Evolutionary conservation across 1,139 yeast genomes (phyloP).

Genomic region (Pichiaceae sp.): DNA sequence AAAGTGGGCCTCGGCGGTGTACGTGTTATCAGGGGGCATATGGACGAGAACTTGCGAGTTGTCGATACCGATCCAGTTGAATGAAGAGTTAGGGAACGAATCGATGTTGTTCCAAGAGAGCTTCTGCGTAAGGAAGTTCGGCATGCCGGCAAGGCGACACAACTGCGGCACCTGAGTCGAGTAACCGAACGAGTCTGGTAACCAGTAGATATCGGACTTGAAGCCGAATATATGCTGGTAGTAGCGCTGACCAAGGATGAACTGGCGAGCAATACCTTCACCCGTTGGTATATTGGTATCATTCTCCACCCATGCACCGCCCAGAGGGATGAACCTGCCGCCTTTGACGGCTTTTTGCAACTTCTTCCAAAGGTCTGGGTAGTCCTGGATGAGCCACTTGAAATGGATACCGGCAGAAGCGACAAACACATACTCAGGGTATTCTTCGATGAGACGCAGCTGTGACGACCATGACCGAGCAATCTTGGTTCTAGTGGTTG

Average conservation of each 20-base stretch:
- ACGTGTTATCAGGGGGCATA: slow-evolving; percentile 97
- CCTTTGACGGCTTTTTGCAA: slow-evolving; percentile 59
- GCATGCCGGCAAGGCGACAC: slow-evolving; percentile 76
- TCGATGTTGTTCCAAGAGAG: slow-evolving; percentile 95
- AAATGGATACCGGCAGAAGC: slow-evolving; percentile 97
- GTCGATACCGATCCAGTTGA: slow-evolving; percentile 93
- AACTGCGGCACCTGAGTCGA: slow-evolving; percentile 92
- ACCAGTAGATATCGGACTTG: slow-evolving; percentile 75
- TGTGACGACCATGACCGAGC: slow-evolving; percentile 97
- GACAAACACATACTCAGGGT: slow-evolving; percentile 89
- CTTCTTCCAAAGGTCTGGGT: slow-evolving; percentile 66
- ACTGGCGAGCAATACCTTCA: slow-evolving; percentile 83
- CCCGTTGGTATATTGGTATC: slow-evolving; percentile 94
- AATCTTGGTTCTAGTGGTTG: slow-evolving; percentile 84
- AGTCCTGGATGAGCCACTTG: slow-evolving; percentile 80
- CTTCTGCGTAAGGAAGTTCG: slow-evolving; percentile 84
- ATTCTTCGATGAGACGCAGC: slow-evolving; percentile 70
- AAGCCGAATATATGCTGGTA: slow-evolving; percentile 71
- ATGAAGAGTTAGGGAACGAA: slow-evolving; percentile 78
- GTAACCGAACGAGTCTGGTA: slow-evolving; percentile 96
- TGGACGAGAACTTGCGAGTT: slow-evolving; percentile 90
- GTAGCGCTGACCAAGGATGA: slow-evolving; percentile 82
- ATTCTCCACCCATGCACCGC: slow-evolving; percentile 97
- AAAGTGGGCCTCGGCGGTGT: slow-evolving; percentile 86
- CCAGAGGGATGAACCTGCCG: slow-evolving; percentile 80